These are phyloP conservation scores for bread wheat (Triticum aestivum) DNA, from an alignment of 176 grass and related monocot genomes.

Conservation along the genomic window IWGSC_CS_RefSeq_v2.1 NC_057813.1:651369265-651369764, in stretches of 20 bases:
- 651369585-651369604: background rate
- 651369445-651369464: slow-evolving; percentile 78
- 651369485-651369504: slow-evolving; percentile 63
- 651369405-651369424: slow-evolving; percentile 13
- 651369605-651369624: background rate
- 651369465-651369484: slow-evolving; percentile 72
- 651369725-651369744: background rate
- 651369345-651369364: background rate
- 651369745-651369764: background rate
- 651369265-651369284: background rate
- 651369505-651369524: slow-evolving; percentile 87
- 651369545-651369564: slow-evolving; percentile 13
- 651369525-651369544: slow-evolving; percentile 78
- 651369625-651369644: background rate
- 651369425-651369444: slow-evolving; percentile 88
- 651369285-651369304: background rate
- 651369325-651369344: slow-evolving; percentile 4
- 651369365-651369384: background rate
- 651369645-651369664: background rate
- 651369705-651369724: background rate
- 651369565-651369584: slow-evolving; percentile 32
- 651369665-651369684: background rate
- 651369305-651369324: background rate
- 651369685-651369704: background rate
- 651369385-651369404: background rate